Evolutionary conservation across 495 filamentous ascomycete genomes (phyloP).

Genomic region (Neohortaea acidophila): DNA sequence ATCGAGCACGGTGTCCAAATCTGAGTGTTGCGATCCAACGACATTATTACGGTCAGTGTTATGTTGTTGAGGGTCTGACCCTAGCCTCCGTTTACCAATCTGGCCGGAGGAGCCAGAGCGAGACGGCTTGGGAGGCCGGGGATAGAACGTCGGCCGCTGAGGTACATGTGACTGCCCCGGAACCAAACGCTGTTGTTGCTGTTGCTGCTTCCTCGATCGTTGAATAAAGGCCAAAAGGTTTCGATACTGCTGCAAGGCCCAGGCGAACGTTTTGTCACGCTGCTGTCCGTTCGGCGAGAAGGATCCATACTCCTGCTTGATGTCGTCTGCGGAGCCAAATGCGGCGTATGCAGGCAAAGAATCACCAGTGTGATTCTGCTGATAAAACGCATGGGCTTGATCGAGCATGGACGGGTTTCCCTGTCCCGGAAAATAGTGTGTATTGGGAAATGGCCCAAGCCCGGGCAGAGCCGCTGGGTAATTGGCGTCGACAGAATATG

Average conservation of each 20-base stretch:
- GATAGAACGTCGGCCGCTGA: slow-evolving; percentile 45
- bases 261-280: slow-evolving; percentile 66
- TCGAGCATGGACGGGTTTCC: no score
- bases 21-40: no score
- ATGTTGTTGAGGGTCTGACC: not conserved
- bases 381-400: no score
- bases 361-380: no score
- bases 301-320: slow-evolving; percentile 19
- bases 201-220: slow-evolving; percentile 37
- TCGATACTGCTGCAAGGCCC: slow-evolving; percentile 78
- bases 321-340: not conserved
- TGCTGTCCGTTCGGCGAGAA: slow-evolving; percentile 42
- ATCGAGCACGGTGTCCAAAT: no score
- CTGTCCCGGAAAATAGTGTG: no score
- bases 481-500: no score
- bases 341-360: no score
- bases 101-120: slow-evolving; percentile 15
- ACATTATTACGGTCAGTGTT: no score
- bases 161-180: slow-evolving; percentile 16
- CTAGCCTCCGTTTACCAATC: slow-evolving; percentile 26
- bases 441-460: no score
- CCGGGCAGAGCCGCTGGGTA: no score
- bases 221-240: slow-evolving; percentile 68
- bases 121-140: slow-evolving; percentile 42
- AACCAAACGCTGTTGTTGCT: slow-evolving; percentile 28